Base-by-base conservation (phyloP, 2,329 filamentous ascomycete species). In the Arthrobotrys megalospora region DNA sequence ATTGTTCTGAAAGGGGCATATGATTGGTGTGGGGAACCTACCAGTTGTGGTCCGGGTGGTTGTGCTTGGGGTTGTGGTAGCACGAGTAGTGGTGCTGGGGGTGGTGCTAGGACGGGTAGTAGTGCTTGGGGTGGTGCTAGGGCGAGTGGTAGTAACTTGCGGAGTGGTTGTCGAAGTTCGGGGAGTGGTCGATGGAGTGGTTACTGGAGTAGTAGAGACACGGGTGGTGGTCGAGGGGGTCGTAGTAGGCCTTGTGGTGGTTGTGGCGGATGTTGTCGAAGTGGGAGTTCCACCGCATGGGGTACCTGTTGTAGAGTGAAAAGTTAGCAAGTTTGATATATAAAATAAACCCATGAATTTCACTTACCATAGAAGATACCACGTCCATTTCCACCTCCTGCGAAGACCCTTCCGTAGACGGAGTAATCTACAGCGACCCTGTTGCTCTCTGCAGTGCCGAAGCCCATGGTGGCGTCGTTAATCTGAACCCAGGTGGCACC, bases 371-470 rank as follows among this genome's bases (percentile, higher is more conserved):
- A 80, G 52, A 81, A 81, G 16, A 81, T 80, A 12, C 80, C 81
- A 41, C 80, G 62, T 11, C 81, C 80, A 21, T 81, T 81, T n/a
- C 80, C 80, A 6, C 72, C 75, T 41, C 80, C 80, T 24, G 80
- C 45, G 73, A 75, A 80, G 8, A 81, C 76, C 38, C 79, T 80
- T 76, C 80, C 80, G 43, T 79, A 81, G 16, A 68, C 68, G 24
- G 64, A 68, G 43, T 73, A 78, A 45, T 80, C 81, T 12, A 79
- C 78, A 21, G 80, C 80, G 53, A 80, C 53, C 34, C 78, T 76
- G 34, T 80, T 80, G 63, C 70, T 53, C 52, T 81, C 80, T 0
- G 80, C 79, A 16, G 79, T 75, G 50, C 80, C 80, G 47, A 81
- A 80, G 2, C 80, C 80, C 75, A 78, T 78, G 2, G 70, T 76